These are phyloP conservation scores for Eucalyptus pauciflora DNA, from an alignment of 345 rosid genomes.

Conservation along the genomic window DNA sequence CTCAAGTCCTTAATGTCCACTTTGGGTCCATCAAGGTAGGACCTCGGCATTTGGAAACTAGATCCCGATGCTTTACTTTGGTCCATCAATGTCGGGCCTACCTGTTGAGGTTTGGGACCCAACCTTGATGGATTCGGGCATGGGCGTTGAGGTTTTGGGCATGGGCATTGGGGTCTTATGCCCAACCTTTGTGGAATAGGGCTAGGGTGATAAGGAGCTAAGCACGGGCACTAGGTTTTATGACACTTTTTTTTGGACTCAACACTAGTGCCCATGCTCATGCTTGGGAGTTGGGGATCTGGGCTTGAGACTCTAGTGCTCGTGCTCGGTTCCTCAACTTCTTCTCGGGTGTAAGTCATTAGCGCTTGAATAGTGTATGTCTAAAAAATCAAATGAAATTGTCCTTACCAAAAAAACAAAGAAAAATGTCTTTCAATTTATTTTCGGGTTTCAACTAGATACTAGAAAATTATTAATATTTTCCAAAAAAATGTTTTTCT, in stretches of 20 bases:
- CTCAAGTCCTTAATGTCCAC: too few species aligned
- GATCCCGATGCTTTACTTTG: neutral
- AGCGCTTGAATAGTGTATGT: neutral
- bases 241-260: neutral
- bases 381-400: neutral
- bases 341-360: neutral
- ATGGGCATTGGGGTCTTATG: too few species aligned
- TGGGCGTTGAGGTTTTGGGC: neutral
- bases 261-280: accelerated
- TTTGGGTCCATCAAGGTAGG: neutral
- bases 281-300: neutral
- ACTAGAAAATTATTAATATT: too few species aligned
- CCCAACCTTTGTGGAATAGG: neutral
- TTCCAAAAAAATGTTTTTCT: too few species aligned
- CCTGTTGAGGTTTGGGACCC: neutral
- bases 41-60: neutral
- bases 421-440: too few species aligned
- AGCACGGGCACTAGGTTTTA: neutral
- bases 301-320: neutral
- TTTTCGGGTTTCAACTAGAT: too few species aligned
- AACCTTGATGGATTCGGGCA: neutral
- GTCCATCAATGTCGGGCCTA: neutral
- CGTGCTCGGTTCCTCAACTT: neutral
- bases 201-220: neutral
- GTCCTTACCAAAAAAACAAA: too few species aligned